Base-by-base conservation (phyloP, 352 stramenopile species). In the Globisporangium viniferum region DNA sequence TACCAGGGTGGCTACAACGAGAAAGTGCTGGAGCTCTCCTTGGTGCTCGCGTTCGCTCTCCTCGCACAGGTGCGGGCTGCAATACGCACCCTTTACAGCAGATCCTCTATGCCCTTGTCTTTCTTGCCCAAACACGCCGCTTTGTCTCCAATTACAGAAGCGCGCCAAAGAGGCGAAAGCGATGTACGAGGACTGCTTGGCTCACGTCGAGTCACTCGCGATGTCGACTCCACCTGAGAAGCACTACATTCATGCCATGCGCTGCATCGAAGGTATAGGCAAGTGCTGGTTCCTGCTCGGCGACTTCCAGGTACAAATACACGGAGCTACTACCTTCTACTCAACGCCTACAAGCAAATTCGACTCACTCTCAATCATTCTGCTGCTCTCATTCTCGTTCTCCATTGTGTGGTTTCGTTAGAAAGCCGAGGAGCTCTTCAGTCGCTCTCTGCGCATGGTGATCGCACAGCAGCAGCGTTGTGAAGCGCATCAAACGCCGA, bases 211-310 rank as follows among this genome's bases (percentile, higher is more conserved):
- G 7, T 69, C 73, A 7, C 27, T 81, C 7, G 75, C 76, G 18
- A 12, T 36, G 3, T 20, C 7, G 9, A 31, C 20, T 18, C 18
- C 8, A 3, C 55, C 7, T 36, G 73, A 73, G 3, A 49, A 60
- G 10, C 22, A 67, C 1, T 61, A 82, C 15, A 53, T 53, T 5
- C 18, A 71, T n/a, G 67, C 71, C 5, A 35, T 83, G 0, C 39
- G 69, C n/a, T 89, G 77, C 41, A 62, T 68, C 6, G 84, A 92
- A 39, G 73, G 73, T 6, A 48, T 91, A 0, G 84, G 74, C 20
- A 84, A 81, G 41, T 89, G 81, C n/a, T 77, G 66, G 29, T 91
- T 91, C 48, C 59, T 89, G 10, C 65, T 82, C 0, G 79, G 79
- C 3, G 72, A 87, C 5, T 85, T 90, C 15, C 59, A 88, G 67